phyloP scores from a whole-genome alignment of 2,329 filamentous ascomycete genomes.

The Diplocarpon mali region DNA sequence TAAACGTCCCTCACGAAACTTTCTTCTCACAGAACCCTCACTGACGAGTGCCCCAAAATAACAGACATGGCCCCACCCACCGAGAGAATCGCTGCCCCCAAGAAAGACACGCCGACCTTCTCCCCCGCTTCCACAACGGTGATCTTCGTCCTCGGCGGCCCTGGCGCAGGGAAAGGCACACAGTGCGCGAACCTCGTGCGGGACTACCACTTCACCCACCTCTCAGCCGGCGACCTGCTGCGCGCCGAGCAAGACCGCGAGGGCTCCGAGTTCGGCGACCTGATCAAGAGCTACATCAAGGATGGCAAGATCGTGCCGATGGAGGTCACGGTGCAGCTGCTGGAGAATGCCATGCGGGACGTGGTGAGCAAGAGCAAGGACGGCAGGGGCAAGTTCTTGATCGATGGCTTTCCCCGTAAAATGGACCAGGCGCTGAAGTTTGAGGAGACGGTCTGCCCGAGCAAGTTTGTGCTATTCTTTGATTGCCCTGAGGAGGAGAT shows the following conservation, averaged over 20 bases:
- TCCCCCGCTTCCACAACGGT: constrained; percentile 71
- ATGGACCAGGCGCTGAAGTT: constrained; percentile 95
- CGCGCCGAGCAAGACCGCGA: constrained; percentile 84
- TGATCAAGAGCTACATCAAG: constrained; percentile 90
- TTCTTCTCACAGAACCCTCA: background rate
- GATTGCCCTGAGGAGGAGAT: constrained; percentile 87
- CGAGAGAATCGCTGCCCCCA: constrained; percentile 33
- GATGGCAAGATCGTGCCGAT: constrained; percentile 96
- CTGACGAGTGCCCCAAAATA: background rate
- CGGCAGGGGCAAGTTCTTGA: constrained; percentile 60
- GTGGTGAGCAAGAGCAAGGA: constrained; percentile 42
- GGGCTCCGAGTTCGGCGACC: constrained; percentile 77
- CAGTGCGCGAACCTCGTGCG: constrained; percentile 83
- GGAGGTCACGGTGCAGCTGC: constrained; percentile 88
- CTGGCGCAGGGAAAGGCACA: constrained; percentile 91
- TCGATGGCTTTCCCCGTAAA: constrained; percentile 84
- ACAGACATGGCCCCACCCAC: constrained; percentile 31
- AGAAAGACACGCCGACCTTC: constrained; percentile 58
- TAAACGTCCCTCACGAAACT: too few relatives aligned
- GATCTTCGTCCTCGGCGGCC: constrained; percentile 90
- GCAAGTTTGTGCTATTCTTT: constrained; percentile 82
- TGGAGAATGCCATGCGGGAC: constrained; percentile 85
- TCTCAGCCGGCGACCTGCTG: constrained; percentile 86
- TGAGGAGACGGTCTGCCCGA: constrained; percentile 76
- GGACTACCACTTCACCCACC: constrained; percentile 84